Conservation (phyloP, 208 protist species). For the Angomonas ambiguus region DNA sequence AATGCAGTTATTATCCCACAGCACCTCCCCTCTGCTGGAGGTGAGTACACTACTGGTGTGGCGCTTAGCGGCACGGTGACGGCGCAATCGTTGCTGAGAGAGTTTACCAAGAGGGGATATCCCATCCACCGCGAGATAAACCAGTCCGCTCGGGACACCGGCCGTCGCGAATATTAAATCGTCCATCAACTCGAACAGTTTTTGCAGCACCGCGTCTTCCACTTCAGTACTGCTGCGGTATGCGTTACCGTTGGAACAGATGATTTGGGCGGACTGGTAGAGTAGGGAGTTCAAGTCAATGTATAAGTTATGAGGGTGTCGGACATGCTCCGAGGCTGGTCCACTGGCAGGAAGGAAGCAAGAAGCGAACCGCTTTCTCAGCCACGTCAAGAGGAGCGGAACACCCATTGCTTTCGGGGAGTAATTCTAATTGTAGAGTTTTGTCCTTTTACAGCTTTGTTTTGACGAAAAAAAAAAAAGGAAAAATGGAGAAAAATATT, state of each 20-base stretch:
- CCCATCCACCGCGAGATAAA: constrained; percentile 97
- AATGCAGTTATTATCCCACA: constrained; percentile 86
- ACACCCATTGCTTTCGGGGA: constrained; percentile 57
- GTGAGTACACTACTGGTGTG: constrained; percentile 10
- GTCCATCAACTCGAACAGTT: constrained; percentile 73
- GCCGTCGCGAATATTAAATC: constrained; percentile 86
- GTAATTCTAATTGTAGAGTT: neutral
- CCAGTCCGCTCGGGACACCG: constrained; percentile 84
- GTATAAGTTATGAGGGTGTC: constrained; percentile 62
- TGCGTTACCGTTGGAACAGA: constrained; percentile 28
- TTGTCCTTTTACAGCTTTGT: too few relatives aligned
- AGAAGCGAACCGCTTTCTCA: constrained; percentile 59
- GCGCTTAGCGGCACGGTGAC: constrained; percentile 33
- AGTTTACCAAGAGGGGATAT: constrained; percentile 98
- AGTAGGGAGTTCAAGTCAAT: constrained; percentile 84
- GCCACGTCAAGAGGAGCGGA: constrained; percentile 81
- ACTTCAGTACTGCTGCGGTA: constrained; percentile 48
- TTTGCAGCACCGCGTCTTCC: constrained; percentile 58
- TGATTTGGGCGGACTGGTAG: constrained; percentile 72
- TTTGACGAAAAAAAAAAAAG: too few relatives aligned
- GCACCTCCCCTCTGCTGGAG: constrained; percentile 22
- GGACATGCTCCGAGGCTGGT: constrained; percentile 2
- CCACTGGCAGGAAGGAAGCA: constrained; percentile 73
- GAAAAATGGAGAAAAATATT: too few relatives aligned
- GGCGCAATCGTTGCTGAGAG: constrained; percentile 98